Percentiles rank a stretch among this genome's conserved stretches.
Conservation (phyloP, 371 early-diverging fungal species). For the Mortierella sp. region DNA sequence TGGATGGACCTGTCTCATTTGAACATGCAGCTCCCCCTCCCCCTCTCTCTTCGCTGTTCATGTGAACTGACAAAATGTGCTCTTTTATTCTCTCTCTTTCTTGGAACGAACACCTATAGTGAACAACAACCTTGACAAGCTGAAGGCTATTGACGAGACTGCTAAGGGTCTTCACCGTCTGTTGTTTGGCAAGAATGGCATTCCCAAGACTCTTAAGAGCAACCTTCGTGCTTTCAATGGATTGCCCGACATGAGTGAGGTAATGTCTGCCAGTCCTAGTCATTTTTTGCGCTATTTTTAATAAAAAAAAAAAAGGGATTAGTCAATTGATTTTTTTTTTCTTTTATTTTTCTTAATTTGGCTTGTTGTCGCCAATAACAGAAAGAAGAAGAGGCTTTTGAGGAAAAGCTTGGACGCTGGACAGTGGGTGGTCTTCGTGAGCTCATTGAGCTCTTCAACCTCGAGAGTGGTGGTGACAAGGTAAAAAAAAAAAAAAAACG, state of each 20-base stretch:
- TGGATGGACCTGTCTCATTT: neutral
- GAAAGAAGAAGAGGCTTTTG: constrained; percentile 46
- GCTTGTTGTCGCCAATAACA: neutral
- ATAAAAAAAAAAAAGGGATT: too few relatives aligned
- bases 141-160: constrained; percentile 42
- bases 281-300: too few relatives aligned
- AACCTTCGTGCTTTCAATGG: constrained; percentile 48
- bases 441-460: constrained; percentile 50
- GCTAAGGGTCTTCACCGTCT: constrained; percentile 43
- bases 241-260: constrained; percentile 32
- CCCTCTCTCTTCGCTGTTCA: neutral
- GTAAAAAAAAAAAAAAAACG: constrained; percentile 8
- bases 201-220: constrained; percentile 35
- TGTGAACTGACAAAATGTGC: too few relatives aligned
- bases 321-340: too few relatives aligned
- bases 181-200: constrained; percentile 28
- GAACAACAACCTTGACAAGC: constrained; percentile 43
- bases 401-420: constrained; percentile 52
- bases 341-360: too few relatives aligned
- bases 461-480: constrained; percentile 52
- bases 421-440: constrained; percentile 50
- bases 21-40: neutral
- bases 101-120: constrained; percentile 13
- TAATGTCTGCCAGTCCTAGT: too few relatives aligned
- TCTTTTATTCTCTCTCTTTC: too few relatives aligned